Percentiles rank a stretch among this genome's conserved stretches.
Conservation (phyloP, 805 yeast genomes). For the Metschnikowia santaceciliae region DNA sequence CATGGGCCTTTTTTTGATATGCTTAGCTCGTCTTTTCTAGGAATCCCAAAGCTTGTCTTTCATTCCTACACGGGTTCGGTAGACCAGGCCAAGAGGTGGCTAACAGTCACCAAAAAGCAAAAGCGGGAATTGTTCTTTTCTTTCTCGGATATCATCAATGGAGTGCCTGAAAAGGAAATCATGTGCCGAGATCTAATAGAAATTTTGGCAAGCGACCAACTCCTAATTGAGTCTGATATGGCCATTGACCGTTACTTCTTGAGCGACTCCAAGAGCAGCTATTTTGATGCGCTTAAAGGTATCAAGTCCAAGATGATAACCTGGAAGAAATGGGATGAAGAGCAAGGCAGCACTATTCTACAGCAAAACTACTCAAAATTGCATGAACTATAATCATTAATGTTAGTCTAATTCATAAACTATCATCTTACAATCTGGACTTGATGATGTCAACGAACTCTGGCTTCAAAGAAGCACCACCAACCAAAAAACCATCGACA, state of each 20-base stretch:
- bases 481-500: slow-evolving; percentile 98
- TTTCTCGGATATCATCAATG: slow-evolving; percentile 49
- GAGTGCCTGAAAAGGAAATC: slow-evolving; percentile 26
- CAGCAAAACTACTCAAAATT: neutral
- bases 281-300: slow-evolving; percentile 6
- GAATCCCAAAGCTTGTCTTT: slow-evolving; percentile 48
- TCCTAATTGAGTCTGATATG: slow-evolving; percentile 36
- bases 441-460: slow-evolving; percentile 95
- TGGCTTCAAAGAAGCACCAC: slow-evolving; percentile 98
- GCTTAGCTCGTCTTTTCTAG: slow-evolving; percentile 11
- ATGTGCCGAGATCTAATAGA: slow-evolving; percentile 18
- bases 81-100: slow-evolving; percentile 58
- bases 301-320: slow-evolving; percentile 3
- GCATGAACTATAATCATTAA: neutral
- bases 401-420: neutral
- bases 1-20: slow-evolving; percentile 58
- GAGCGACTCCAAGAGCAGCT: slow-evolving; percentile 1
- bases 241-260: slow-evolving; percentile 25
- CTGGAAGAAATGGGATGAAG: neutral
- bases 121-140: slow-evolving; percentile 43
- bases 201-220: slow-evolving; percentile 19
- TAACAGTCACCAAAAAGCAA: slow-evolving; percentile 27
- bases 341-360: neutral
- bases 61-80: slow-evolving; percentile 86
- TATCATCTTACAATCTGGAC: slow-evolving; percentile 63